Evolutionary conservation across 2,329 filamentous ascomycete species (phyloP), one percentile per base, ranked within the genome.

Genomic region (Cytospora paraplurivora): DNA sequence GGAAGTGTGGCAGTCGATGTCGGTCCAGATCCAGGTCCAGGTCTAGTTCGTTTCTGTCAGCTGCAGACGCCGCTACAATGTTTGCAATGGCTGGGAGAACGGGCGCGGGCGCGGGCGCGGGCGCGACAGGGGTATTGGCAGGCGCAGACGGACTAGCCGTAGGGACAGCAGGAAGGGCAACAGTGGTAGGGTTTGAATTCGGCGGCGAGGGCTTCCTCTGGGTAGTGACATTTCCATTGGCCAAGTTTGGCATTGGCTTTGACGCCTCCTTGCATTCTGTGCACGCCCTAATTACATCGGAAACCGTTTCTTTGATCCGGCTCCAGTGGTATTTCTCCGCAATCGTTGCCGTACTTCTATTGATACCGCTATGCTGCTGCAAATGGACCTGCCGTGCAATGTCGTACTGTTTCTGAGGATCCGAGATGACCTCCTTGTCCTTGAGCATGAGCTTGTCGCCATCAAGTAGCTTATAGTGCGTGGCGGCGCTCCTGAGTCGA

Each of bases 281-380:
- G 76, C 95, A 99, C 71, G 95, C 94, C 70, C 91, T 89, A 76
- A 98, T 97, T 70, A 97, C 93, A 74, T 94, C 88, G 74, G 90
- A 95, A 66, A 97, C 95, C 0, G 94, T 98, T 77, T 97, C 93
- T 76, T 98, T 99, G 79, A 98, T 98, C 66, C 94, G 87, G 55
- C 96, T 93, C 95, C 95, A 99, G 77, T 98, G 95, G 74, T 94
- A 97, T 72, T 89, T 90, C 73, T 97, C 92, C 12, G 94, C 92
- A 71, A 99, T 97, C 21, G 88, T 90, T 21, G 94, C 93, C 1
- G 94, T 98, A 0, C 94, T 98, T 80, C 97, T 97, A 81, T 99
- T 99, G 81, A 98, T 98, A 58, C 95, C 95, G 7, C 90, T 92
- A 73, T 99, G 95, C 50, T 88, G 84, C 62, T 79, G 76, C 63